Evolutionary conservation across 1,284 basidiomycete genomes (phyloP).

Genomic region (Trichosporon inkin): DNA sequence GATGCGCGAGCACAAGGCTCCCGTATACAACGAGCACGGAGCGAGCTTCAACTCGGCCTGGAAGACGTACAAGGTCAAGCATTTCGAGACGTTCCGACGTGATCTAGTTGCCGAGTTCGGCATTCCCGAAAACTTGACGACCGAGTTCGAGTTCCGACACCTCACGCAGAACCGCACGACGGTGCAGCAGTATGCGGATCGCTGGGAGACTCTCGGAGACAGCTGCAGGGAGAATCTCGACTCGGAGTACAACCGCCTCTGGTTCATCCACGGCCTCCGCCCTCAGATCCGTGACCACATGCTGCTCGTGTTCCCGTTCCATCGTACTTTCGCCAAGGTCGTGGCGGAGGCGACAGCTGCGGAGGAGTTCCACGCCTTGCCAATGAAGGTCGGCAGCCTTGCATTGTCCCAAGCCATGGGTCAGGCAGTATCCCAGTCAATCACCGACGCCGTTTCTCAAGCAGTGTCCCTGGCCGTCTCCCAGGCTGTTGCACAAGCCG

Average conservation of each 20-base stretch:
- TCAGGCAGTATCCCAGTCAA: too few species aligned
- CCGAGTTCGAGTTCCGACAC: background rate
- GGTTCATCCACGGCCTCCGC: background rate
- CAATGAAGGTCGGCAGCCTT: background rate
- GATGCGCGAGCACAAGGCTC: background rate
- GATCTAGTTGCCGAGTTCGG: background rate
- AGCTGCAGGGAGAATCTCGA: background rate
- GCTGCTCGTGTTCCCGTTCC: background rate
- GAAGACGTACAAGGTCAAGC: conserved; percentile 5
- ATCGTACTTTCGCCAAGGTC: background rate
- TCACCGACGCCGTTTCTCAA: too few species aligned
- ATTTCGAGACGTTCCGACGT: background rate
- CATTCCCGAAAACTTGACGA: background rate
- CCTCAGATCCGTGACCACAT: background rate
- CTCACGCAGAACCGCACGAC: background rate
- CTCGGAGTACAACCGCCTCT: background rate
- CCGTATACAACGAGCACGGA: background rate
- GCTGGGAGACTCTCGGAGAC: background rate
- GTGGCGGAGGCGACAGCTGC: background rate
- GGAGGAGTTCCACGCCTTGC: background rate
- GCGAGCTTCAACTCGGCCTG: background rate
- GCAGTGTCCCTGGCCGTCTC: too few species aligned
- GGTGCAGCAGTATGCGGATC: conserved; percentile 1
- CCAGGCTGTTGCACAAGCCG: too few species aligned
- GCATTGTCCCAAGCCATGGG: background rate